Conservation (phyloP, 257 asterid species). For the Capsicum baccatum region DNA sequence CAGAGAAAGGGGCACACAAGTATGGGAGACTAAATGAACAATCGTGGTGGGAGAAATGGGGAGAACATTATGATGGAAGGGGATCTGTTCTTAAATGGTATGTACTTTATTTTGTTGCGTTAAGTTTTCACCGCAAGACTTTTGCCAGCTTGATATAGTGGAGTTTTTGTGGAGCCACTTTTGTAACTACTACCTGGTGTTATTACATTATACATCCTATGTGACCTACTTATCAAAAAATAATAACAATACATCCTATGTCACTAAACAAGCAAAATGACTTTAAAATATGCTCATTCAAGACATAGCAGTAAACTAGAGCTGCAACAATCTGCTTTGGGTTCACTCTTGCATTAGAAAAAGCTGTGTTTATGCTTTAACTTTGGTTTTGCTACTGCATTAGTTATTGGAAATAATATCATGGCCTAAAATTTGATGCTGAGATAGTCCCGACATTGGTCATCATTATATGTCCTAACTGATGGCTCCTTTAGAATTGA, state of each 20-base stretch:
- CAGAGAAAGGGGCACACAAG: constrained; percentile 98
- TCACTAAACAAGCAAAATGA: neutral
- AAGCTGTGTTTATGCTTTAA: neutral
- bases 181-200: neutral
- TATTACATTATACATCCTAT: too few species aligned
- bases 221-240: too few species aligned
- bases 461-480: neutral
- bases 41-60: constrained; percentile 99
- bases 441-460: neutral
- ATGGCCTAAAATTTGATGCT: neutral
- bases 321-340: neutral
- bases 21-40: constrained; percentile 96
- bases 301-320: neutral
- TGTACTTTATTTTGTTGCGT: constrained; percentile 3
- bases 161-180: constrained; percentile 3
- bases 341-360: neutral
- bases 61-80: constrained; percentile 96
- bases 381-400: neutral
- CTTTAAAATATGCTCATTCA: neutral
- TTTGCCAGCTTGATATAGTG: neutral
- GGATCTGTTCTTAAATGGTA: constrained; percentile 99
- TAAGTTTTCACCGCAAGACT: neutral
- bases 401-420: neutral
- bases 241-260: neutral
- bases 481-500: constrained; percentile 5